phyloP scores from a whole-genome alignment of 2,329 filamentous ascomycete genomes.

The Fusarium devonianum region DNA sequence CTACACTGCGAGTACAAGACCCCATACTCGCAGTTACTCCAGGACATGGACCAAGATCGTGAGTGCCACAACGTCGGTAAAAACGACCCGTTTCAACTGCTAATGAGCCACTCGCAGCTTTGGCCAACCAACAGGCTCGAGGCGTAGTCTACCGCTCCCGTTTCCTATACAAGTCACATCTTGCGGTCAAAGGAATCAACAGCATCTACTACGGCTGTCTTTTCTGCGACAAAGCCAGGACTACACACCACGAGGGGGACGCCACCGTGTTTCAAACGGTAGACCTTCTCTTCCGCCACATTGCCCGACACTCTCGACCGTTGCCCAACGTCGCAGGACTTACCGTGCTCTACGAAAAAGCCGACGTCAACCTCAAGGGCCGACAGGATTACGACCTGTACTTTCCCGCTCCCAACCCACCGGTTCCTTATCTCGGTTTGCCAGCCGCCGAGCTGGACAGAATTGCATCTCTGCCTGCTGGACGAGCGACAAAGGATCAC shows the following conservation, averaged over 20 bases:
- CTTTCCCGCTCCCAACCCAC: constrained; percentile 43
- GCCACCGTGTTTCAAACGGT: constrained; percentile 51
- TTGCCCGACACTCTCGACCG: constrained; percentile 51
- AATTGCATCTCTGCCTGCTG: constrained; percentile 45
- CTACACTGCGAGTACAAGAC: constrained; percentile 38
- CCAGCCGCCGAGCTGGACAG: constrained; percentile 17
- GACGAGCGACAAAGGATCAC: constrained; percentile 47
- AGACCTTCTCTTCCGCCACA: constrained; percentile 49
- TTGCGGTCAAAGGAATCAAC: constrained; percentile 44
- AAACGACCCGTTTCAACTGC: background rate
- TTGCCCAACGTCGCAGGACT: constrained; percentile 49
- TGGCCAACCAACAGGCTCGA: constrained; percentile 44
- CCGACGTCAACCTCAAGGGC: constrained; percentile 4
- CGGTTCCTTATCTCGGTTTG: constrained; percentile 20
- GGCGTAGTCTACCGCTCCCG: constrained; percentile 51
- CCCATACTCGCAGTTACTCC: constrained; percentile 42
- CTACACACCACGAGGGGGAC: constrained; percentile 49
- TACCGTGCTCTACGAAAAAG: constrained; percentile 47
- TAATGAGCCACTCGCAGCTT: constrained; percentile 37
- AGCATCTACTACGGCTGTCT: constrained; percentile 50
- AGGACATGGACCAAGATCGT: constrained; percentile 44
- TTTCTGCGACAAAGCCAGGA: constrained; percentile 36
- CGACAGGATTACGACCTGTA: constrained; percentile 49
- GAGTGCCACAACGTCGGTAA: constrained; percentile 5
- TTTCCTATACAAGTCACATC: constrained; percentile 53